Base-by-base conservation (phyloP, 208 protist species). In the Wallacemonas sp. region DNA sequence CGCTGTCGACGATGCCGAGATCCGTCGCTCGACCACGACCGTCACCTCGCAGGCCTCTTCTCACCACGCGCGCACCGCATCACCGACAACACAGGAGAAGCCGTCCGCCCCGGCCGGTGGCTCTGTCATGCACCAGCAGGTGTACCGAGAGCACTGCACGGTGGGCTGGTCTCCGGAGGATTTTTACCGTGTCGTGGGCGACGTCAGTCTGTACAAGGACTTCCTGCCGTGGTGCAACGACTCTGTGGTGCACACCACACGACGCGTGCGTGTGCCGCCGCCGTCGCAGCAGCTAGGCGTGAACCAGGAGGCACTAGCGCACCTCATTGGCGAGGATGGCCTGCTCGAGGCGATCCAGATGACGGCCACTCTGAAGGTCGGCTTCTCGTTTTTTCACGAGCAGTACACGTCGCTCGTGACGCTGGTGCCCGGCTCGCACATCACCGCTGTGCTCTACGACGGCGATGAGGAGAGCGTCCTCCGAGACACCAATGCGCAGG, bases 151-250 rank as follows among this genome's bases (percentile, higher is more conserved):
- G 72, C 86, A 87, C 70, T 91, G 84, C 67, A 80, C 77, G 28
- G 73, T 95, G 45, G 89, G 89, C 7, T 95, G 89, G 89, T 80
- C 77, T 1, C 85, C 76, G 1, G 63, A 72, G 22, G 66, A 89
- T 29, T 77, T 95, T 25, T 95, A 89, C 45, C 44, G 55, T 8
- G 87, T 95, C 8, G 89, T 95, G 12, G 81, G 81, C 7, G 84
- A 95, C 71, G 89, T 95, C 25, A 68, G 74, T 22, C 65, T 82
- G 57, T 95, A 95, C 75, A 73, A 57, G 18, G 61, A 55, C 8
- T 95, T 95, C 61, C 57, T 95, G 45, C 89, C 89, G 29, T 95
- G 89, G 89, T 95, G 89, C 57, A 49, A 79, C 11, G 74, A 76
- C 33, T 85, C 81, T 41, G 69, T 66, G 32, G 86, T 95, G 26